Conservation (phyloP, 129 eudicot species). For the Tanacetum coccineum region DNA sequence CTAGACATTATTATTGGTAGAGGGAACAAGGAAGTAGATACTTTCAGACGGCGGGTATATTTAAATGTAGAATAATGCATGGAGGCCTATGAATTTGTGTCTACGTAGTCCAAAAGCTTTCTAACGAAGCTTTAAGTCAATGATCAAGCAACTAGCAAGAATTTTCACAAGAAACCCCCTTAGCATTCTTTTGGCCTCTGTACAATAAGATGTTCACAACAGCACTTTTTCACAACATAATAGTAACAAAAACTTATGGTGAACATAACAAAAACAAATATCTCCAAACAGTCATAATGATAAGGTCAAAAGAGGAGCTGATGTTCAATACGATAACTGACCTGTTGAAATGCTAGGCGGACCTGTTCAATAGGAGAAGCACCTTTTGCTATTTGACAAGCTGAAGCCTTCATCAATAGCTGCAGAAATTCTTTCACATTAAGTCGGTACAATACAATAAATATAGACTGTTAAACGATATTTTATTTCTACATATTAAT, state of each 20-base stretch:
- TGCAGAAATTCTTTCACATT: conserved; percentile 29
- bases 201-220: background rate
- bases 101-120: too few species aligned
- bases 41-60: too few species aligned
- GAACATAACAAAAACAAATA: conserved; percentile 4
- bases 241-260: background rate
- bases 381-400: conserved; percentile 64
- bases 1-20: too few species aligned
- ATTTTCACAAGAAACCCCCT: too few species aligned
- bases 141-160: too few species aligned
- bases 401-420: conserved; percentile 72
- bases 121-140: too few species aligned
- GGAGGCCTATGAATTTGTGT: too few species aligned
- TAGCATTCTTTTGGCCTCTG: too few species aligned
- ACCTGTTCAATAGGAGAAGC: conserved; percentile 76
- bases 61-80: too few species aligned
- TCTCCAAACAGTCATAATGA: conserved; percentile 1
- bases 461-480: background rate
- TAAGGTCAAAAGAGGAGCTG: conserved; percentile 11
- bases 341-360: conserved; percentile 74
- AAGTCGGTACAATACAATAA: conserved; percentile 3
- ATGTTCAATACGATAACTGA: conserved; percentile 39
- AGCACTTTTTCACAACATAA: conserved; percentile 3
- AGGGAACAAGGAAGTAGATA: too few species aligned
- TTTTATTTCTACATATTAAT: background rate